These are phyloP conservation scores for Boletales sp. DNA, from an alignment of 768 basidiomycete species.

Conservation along the genomic window DNA sequence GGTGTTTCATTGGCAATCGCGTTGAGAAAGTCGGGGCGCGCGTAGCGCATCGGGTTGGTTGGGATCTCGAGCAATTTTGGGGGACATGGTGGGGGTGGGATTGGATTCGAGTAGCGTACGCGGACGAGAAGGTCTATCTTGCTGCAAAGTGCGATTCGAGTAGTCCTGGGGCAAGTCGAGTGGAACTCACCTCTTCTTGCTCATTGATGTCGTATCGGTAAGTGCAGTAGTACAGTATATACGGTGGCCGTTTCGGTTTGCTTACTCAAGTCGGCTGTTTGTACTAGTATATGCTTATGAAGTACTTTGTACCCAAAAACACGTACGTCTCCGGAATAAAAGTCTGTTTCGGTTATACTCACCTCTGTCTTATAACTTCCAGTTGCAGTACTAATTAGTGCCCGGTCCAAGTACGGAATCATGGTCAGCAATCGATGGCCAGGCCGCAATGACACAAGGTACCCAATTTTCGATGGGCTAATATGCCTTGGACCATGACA, in stretches of 20 bases:
- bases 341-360: too few relatives aligned
- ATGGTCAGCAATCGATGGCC: too few relatives aligned
- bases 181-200: constrained; percentile 49
- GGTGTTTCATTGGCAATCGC: constrained; percentile 76
- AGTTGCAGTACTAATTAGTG: too few relatives aligned
- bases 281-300: too few relatives aligned
- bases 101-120: constrained; percentile 90
- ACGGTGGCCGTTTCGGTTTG: constrained; percentile 2
- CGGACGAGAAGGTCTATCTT: constrained; percentile 91
- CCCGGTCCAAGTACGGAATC: too few relatives aligned
- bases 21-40: constrained; percentile 80
- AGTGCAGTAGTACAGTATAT: not conserved
- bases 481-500: too few relatives aligned
- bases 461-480: too few relatives aligned
- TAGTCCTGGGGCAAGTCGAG: not conserved
- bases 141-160: constrained; percentile 32
- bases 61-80: constrained; percentile 91
- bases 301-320: too few relatives aligned
- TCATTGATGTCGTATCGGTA: constrained; percentile 34
- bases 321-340: too few relatives aligned
- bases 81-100: constrained; percentile 95
- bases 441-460: too few relatives aligned
- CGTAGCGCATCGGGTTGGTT: constrained; percentile 87
- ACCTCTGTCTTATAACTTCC: too few relatives aligned
- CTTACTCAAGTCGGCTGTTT: not conserved